These are phyloP conservation scores for Metrosideros polymorpha DNA, from an alignment of 441 rosid genomes.

Conservation along the genomic window DNA sequence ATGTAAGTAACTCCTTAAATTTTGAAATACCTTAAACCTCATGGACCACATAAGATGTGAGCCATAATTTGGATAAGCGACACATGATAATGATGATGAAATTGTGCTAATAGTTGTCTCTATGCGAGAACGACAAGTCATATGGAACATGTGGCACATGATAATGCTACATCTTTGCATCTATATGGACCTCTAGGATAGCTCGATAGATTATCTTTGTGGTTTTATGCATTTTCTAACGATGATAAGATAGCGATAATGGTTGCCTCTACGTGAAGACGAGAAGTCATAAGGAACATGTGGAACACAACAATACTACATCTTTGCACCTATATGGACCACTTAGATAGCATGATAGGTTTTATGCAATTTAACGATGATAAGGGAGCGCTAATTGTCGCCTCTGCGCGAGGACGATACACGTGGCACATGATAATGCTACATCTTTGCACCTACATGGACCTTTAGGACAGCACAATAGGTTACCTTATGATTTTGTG, in stretches of 20 bases:
- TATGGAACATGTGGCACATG: background rate
- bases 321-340: background rate
- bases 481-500: background rate
- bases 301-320: background rate
- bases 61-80: accelerated
- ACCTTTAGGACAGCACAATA: background rate
- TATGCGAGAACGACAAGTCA: background rate
- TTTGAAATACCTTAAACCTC: background rate
- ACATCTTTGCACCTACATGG: background rate
- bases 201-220: background rate
- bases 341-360: background rate
- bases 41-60: background rate
- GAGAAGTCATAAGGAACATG: background rate
- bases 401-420: background rate
- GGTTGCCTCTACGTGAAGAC: background rate
- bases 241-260: background rate
- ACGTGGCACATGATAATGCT: background rate
- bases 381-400: too few relatives aligned
- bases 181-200: background rate
- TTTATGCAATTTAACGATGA: background rate
- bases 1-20: background rate
- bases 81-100: too few relatives aligned
- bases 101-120: too few relatives aligned
- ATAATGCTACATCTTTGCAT: background rate
- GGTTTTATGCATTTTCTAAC: background rate